Evolutionary conservation across 2,329 filamentous ascomycete genomes (phyloP).

Genomic region (Mollisia scopiformis): DNA sequence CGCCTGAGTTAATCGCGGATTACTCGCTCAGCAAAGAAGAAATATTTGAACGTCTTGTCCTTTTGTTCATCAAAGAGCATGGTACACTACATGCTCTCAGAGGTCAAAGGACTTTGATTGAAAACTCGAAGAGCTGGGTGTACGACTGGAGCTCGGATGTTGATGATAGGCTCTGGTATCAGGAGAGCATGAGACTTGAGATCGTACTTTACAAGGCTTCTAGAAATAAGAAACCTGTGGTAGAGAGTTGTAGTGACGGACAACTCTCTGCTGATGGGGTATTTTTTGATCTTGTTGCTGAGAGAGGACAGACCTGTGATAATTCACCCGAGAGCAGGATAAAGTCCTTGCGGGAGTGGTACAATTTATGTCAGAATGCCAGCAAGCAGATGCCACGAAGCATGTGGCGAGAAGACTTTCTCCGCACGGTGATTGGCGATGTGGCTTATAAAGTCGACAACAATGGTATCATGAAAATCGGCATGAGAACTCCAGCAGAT

Average conservation of each 20-base stretch:
- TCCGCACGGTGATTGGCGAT: not conserved
- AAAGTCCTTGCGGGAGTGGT: not conserved
- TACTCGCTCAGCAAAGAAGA: slow-evolving; percentile 4
- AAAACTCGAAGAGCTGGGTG: slow-evolving; percentile 1
- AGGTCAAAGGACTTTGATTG: not conserved
- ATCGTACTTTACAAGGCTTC: not conserved
- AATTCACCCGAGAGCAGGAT: not conserved
- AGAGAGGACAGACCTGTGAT: not conserved
- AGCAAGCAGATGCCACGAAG: not conserved
- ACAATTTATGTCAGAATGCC: not conserved
- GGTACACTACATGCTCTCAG: not conserved
- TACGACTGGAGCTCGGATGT: slow-evolving; percentile 5
- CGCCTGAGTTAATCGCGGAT: not conserved
- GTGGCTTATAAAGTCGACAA: not conserved
- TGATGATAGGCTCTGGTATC: not conserved
- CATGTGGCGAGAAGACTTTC: not conserved
- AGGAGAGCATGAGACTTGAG: not conserved
- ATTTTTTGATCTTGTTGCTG: not conserved
- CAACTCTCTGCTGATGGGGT: not conserved
- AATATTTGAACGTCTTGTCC: not conserved
- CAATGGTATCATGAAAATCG: not conserved
- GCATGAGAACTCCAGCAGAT: not conserved
- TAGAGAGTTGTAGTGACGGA: not conserved
- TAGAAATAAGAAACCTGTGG: not conserved
- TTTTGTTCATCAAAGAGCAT: not conserved